Conservation (phyloP, 2,329 filamentous ascomycete species). For the Colletotrichum incanum region DNA sequence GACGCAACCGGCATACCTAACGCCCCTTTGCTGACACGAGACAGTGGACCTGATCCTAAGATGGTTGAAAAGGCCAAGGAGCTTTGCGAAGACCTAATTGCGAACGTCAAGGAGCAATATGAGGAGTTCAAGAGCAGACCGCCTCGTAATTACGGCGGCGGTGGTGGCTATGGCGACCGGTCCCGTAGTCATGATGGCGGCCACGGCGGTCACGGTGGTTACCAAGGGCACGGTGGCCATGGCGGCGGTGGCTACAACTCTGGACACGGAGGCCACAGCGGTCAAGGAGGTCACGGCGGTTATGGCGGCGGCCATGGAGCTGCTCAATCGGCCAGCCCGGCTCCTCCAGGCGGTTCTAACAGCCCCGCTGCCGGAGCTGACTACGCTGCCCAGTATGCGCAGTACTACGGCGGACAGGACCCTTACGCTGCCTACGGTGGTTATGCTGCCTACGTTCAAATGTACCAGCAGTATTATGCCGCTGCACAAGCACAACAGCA, state of each 20-base stretch:
- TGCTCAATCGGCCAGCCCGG: constrained; percentile 46
- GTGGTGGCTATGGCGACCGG: constrained; percentile 62
- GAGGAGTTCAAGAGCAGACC: constrained; percentile 90
- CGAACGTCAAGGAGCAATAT: constrained; percentile 90
- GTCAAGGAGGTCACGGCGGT: constrained; percentile 56
- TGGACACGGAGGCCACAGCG: constrained; percentile 53
- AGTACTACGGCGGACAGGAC: constrained; percentile 83
- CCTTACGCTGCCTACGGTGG: constrained; percentile 94
- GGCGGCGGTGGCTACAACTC: constrained; percentile 40
- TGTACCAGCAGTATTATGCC: constrained; percentile 81
- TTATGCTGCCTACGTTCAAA: constrained; percentile 82
- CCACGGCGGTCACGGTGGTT: constrained; percentile 55
- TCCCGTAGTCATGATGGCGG: constrained; percentile 55
- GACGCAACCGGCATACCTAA: background rate
- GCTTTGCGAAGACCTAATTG: constrained; percentile 89
- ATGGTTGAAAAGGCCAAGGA: constrained; percentile 91
- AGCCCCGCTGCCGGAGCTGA: constrained; percentile 63
- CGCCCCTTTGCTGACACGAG: constrained; percentile 50
- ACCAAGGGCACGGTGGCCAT: constrained; percentile 52
- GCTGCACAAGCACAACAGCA: constrained; percentile 66
- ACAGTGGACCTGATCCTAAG: constrained; percentile 86
- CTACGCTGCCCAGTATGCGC: constrained; percentile 86
- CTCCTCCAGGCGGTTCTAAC: constrained; percentile 51
- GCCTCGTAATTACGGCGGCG: constrained; percentile 74
- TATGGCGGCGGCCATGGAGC: constrained; percentile 42